These are phyloP conservation scores for Cercospora sp. DNA, from an alignment of 2,329 filamentous ascomycete species.

Conservation along the genomic window DNA sequence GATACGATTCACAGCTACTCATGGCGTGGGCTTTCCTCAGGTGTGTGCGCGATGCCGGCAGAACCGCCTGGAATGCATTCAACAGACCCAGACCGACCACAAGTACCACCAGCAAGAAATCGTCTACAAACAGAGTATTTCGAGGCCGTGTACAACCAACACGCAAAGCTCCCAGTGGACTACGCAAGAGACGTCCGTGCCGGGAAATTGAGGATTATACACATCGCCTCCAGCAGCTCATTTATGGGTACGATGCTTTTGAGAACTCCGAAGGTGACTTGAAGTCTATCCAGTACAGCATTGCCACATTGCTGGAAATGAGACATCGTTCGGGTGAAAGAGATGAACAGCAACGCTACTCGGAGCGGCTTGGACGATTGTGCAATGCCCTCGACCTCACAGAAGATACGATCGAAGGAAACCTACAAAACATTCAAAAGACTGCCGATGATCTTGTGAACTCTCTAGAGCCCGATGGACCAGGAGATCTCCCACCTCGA, in stretches of 20 bases:
- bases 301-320: background rate
- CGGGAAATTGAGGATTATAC: slow-evolving; percentile 8
- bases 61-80: background rate
- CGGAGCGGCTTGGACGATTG: background rate
- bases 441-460: background rate
- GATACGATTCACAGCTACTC: background rate
- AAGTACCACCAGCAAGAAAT: background rate
- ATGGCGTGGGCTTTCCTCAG: background rate
- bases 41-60: background rate
- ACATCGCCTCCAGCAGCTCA: background rate
- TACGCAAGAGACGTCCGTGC: background rate
- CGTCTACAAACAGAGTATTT: background rate
- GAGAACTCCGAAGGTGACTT: slow-evolving; percentile 3
- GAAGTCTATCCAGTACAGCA: slow-evolving; percentile 1
- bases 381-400: background rate
- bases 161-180: background rate
- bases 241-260: slow-evolving; percentile 3
- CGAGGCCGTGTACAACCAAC: background rate
- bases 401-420: background rate
- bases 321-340: background rate
- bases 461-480: background rate
- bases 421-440: background rate
- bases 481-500: background rate
- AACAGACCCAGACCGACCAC: background rate
- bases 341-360: background rate